Base-by-base conservation (phyloP, 2,329 filamentous ascomycete genomes). In the Aspergillus ochraceus region DNA sequence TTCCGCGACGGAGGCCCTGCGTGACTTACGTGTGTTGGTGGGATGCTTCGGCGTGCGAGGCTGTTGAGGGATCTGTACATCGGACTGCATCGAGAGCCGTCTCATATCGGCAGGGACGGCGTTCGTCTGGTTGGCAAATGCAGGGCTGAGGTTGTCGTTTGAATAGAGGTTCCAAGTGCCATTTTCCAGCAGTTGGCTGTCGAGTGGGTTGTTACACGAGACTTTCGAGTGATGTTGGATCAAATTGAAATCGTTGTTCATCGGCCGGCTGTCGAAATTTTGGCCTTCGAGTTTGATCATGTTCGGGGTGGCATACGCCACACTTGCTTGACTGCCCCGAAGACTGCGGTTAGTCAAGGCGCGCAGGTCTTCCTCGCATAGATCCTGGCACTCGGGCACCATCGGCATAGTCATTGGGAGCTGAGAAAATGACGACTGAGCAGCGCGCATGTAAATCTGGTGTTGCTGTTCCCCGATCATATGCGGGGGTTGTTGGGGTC, bases 381-480 rank as follows among this genome's bases (percentile, higher is more conserved):
- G 71, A 55, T 70, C 53, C 56, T 72, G 67, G 57, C 63, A 70
- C 32, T 71, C 66, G 47, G 66, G 52, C 52, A 68, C 69, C 11
- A 68, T 65, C 19, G 70, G 59, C 45, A 70, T 64, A 19, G 65
- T 54, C 17, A 67, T 59, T 11, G 68, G 70, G 63, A 76, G 73
- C 57, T 76, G 71, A 52, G 72, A 73, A 62, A 69, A 61, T 51
- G 65, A 51, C 62, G 79, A 75, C 71, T 77, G 83, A 85, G 89
- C 88, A 86, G 89, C 89, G 87, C 90, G 88, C 26, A 26, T 42
- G 86, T 86, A 86, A 85, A 87, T 85, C 85, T 86, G 87, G 83
- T 92, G 90, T 88, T 91, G 87, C 86, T 94, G 91, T 88, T 91
- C 90, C 89, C 89, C 90, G 88, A 92, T 85, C 81, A 87, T 84